Base-by-base conservation (phyloP, 2,329 filamentous ascomycete species). In the Thermoascus crustaceus region DNA sequence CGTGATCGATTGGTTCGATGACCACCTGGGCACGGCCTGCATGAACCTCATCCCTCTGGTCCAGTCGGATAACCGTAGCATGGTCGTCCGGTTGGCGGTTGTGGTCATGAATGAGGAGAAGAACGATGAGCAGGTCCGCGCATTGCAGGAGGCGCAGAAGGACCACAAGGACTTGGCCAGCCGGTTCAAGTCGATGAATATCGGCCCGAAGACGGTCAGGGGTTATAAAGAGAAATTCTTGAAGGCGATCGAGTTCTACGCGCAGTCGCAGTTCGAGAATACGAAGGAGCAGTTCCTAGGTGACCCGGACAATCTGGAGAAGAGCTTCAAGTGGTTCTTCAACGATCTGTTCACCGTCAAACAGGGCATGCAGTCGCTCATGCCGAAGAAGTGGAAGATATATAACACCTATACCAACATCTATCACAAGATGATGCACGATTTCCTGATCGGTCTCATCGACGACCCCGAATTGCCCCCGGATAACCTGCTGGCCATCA, bases 211-310 rank as follows among this genome's bases (percentile, higher is more conserved):
- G 61, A 85, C 87, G 45, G 78, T 93, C 35, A 80, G 89, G 45
- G 91, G 89, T 3, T 98, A 98, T 68, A 98, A 96, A 67, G 85
- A 94, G 50, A 94, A 94, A 57, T 95, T 96, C 58, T 62, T 94
- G 24, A 73, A 84, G 52, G 80, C 83, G 24, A 86, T 95, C 53
- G 75, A 80, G 50, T 69, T 80, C 39, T 80, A 78, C 43, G 84
- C 81, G 5, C 73, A 83, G 53, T 75, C 73, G 29, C 82, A 89
- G 52, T 86, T 95, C 49, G 76, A 78, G 8, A 71, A 77, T 40
- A 75, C 78, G 25, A 76, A 79, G 39, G 75, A 82, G 35, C 75
- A 79, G 30, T 96, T 98, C 58, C 65, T 89, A 35, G 82, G 82
- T 23, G 86, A 96, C 53, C 85, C 91, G 0, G 75, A 80, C 32